A percentile compares a stretch with the other conserved stretches of the same genome.
These are phyloP conservation scores for Magnaporthales sp. DNA, from an alignment of 2,329 filamentous ascomycete species.

Conservation along the genomic window DNA sequence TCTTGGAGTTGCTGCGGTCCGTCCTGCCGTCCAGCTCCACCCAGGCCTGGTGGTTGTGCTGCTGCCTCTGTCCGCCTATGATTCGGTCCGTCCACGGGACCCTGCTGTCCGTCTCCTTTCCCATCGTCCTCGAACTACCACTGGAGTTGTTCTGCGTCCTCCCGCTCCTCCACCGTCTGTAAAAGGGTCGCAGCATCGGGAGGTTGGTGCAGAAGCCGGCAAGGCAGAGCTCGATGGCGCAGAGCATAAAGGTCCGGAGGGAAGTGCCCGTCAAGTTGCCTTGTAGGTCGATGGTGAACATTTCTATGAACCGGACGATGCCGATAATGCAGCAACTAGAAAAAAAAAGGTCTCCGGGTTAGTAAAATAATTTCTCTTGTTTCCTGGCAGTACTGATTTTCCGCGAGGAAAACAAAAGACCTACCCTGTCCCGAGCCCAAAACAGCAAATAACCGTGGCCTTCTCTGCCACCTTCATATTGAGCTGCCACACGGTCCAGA, in stretches of 20 bases:
- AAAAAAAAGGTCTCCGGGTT: not conserved
- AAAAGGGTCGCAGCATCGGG: not conserved
- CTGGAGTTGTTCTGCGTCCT: not conserved
- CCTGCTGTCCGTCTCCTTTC: not conserved
- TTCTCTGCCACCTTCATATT: not conserved
- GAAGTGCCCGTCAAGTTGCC: not conserved
- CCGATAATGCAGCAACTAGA: not conserved
- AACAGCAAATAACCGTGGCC: not conserved
- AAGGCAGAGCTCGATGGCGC: not conserved
- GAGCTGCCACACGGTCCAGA: not conserved
- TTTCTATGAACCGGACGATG: not conserved
- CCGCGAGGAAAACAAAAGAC: not conserved
- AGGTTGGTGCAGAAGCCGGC: not conserved
- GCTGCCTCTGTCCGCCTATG: not conserved
- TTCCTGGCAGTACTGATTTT: not conserved
- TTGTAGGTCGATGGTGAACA: not conserved
- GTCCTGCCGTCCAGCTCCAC: not conserved
- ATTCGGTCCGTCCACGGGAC: not conserved
- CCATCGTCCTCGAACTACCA: not conserved
- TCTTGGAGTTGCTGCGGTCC: not conserved
- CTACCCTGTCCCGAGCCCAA: not conserved
- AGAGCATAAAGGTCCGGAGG: not conserved
- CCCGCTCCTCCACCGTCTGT: not conserved
- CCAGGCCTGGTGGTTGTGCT: not conserved
- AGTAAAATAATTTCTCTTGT: not conserved